Evolutionary conservation across 2,329 filamentous ascomycete genomes (phyloP).

Genomic region (Penicillium verrucosum): DNA sequence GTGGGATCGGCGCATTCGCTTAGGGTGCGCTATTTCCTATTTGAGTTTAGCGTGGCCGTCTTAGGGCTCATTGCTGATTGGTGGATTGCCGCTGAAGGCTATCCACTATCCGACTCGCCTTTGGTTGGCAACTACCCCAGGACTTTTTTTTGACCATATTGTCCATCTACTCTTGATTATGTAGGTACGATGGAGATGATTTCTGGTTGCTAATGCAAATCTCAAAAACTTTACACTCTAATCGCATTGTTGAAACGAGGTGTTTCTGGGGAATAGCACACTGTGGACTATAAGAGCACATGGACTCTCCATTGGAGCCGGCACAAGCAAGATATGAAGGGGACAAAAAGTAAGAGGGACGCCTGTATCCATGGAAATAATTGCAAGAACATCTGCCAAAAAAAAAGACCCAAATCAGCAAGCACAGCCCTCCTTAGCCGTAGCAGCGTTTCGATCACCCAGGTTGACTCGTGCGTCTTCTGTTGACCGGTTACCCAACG

Average conservation of each 20-base stretch:
- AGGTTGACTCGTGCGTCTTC: constrained; percentile 73
- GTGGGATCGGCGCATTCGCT: constrained; percentile 35
- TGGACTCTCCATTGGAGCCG: neutral
- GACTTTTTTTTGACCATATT: neutral
- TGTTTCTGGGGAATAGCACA: constrained; percentile 6
- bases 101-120: constrained; percentile 4
- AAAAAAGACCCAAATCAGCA: constrained; percentile 55
- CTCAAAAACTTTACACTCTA: constrained; percentile 8
- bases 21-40: constrained; percentile 27
- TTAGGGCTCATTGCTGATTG: constrained; percentile 11
- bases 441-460: constrained; percentile 66
- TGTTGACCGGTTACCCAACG: constrained; percentile 51
- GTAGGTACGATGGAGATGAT: neutral
- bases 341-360: constrained; percentile 10
- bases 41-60: constrained; percentile 20
- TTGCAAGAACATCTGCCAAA: constrained; percentile 9
- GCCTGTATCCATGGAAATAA: constrained; percentile 21
- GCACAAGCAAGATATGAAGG: constrained; percentile 2
- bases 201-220: neutral
- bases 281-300: constrained; percentile 2
- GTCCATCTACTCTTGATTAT: neutral
- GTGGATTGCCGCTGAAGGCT: neutral
- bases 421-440: constrained; percentile 87
- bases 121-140: neutral
- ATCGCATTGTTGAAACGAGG: constrained; percentile 1